Evolutionary conservation across 2,329 filamentous ascomycete genomes (phyloP).

Genomic region (Nothopassalora personata): DNA sequence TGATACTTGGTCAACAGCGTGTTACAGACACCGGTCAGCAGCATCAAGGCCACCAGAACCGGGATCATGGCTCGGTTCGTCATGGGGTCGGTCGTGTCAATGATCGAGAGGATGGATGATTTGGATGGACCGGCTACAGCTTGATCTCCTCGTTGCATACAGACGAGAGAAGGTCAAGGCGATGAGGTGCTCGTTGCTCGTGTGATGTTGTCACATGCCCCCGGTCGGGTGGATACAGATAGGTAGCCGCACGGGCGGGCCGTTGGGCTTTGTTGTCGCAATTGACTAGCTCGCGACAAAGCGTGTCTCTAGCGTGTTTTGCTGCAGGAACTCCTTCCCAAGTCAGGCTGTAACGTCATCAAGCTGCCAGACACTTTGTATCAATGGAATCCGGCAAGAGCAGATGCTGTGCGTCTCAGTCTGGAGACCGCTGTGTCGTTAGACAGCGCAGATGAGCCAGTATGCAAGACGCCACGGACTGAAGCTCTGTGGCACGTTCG

Average conservation of each 20-base stretch:
- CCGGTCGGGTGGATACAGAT: conserved; percentile 1
- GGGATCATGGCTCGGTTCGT: conserved; percentile 63
- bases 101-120: background rate
- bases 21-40: conserved; percentile 92
- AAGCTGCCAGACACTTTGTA: background rate
- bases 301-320: background rate
- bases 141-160: background rate
- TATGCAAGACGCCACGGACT: background rate
- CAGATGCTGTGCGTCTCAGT: too few relatives aligned
- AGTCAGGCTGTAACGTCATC: background rate
- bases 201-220: conserved; percentile 9
- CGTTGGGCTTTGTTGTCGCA: background rate
- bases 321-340: background rate
- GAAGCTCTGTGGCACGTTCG: background rate
- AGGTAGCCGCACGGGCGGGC: background rate
- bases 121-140: background rate
- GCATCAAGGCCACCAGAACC: conserved; percentile 90
- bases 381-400: too few relatives aligned
- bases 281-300: background rate
- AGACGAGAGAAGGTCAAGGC: background rate
- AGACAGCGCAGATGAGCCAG: background rate
- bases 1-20: conserved; percentile 96
- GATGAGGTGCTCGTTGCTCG: background rate
- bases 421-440: background rate
- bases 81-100: conserved; percentile 41